Evolutionary conservation across 2,329 filamentous ascomycete species (phyloP).

Genomic region (Stachybotrys elegans): DNA sequence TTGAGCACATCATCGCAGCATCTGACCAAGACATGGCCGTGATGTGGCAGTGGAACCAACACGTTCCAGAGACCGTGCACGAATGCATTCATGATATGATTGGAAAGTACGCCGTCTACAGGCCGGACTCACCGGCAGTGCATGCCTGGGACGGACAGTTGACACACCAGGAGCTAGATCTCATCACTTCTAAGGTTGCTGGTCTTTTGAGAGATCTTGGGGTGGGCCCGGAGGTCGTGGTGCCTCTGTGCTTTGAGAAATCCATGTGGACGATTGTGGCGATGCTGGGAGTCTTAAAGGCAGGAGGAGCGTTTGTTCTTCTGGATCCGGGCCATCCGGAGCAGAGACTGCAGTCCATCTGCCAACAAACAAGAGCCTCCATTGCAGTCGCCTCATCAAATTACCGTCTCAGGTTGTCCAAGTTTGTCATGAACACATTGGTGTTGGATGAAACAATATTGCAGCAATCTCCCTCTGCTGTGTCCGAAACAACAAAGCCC

Average conservation of each 20-base stretch:
- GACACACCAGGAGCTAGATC: conserved; percentile 1
- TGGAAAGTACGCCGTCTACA: conserved; percentile 2
- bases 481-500: background rate
- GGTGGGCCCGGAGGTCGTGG: conserved; percentile 44
- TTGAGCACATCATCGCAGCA: conserved; percentile 4
- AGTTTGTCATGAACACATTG: background rate
- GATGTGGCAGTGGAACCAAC: background rate
- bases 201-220: conserved; percentile 39
- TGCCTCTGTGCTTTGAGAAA: conserved; percentile 35
- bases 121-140: conserved; percentile 6
- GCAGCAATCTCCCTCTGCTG: background rate
- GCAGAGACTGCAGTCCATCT: background rate
- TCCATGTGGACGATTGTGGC: conserved; percentile 18
- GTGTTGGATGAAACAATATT: background rate
- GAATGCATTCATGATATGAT: conserved; percentile 8
- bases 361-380: background rate
- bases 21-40: background rate
- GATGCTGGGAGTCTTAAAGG: conserved; percentile 13
- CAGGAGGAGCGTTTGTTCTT: conserved; percentile 12
- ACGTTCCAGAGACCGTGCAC: conserved; percentile 6
- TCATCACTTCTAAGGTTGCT: conserved; percentile 9
- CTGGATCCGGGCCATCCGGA: conserved; percentile 8
- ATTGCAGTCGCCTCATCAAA: background rate
- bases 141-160: conserved; percentile 10
- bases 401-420: background rate